Percentiles rank a stretch among this genome's conserved stretches.
Conservation (phyloP, 768 basidiomycete species). For the Mycena pura region DNA sequence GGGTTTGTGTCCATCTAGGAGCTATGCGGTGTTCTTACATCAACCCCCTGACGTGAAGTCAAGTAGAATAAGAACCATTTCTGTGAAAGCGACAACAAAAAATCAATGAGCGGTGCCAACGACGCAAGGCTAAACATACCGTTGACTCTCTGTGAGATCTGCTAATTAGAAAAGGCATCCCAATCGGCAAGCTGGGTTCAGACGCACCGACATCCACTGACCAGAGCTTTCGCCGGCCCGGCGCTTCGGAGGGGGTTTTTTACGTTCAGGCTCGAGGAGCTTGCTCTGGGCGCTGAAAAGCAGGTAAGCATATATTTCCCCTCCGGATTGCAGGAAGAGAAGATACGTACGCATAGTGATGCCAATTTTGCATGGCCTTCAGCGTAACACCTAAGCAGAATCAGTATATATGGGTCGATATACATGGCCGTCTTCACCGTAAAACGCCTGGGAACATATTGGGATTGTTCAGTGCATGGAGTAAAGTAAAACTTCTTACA, state of each 20-base stretch:
- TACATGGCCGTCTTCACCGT: neutral
- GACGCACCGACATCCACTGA: conserved; percentile 18
- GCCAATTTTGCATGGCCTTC: neutral
- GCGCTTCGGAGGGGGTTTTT: conserved; percentile 18
- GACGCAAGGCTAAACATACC: conserved; percentile 17
- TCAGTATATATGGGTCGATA: neutral
- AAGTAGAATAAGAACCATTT: neutral
- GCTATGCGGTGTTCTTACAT: neutral
- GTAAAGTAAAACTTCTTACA: neutral
- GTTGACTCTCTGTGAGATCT: conserved; percentile 8
- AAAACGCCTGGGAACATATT: conserved; percentile 3
- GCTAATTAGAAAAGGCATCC: neutral
- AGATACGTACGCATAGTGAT: neutral
- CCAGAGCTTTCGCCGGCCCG: conserved; percentile 15
- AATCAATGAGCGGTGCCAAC: too few relatives aligned
- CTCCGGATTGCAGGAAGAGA: neutral
- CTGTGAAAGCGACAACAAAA: neutral
- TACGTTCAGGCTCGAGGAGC: conserved; percentile 11
- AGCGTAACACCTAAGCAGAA: conserved; percentile 1
- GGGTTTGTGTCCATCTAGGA: conserved; percentile 17
- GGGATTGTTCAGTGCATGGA: too few relatives aligned
- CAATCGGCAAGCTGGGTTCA: neutral
- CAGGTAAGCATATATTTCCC: neutral
- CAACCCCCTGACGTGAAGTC: neutral
- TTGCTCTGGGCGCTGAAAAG: conserved; percentile 12